phyloP scores from a whole-genome alignment of 352 stramenopile genomes.

The Thraustochytrium striatum region DNA sequence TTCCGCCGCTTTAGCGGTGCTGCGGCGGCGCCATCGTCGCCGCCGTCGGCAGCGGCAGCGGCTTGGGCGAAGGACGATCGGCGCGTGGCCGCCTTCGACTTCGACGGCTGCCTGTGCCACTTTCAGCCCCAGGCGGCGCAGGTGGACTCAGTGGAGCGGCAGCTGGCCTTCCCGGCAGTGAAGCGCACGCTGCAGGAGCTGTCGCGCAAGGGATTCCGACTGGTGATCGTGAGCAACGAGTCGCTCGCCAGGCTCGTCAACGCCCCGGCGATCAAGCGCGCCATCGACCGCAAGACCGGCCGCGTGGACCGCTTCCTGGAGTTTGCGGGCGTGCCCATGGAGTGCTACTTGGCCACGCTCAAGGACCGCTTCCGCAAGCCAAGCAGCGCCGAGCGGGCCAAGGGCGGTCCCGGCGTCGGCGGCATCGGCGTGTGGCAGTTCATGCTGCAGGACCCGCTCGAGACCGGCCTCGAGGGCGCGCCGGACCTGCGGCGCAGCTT shows the following conservation, averaged over 20 bases:
- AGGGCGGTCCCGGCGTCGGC: not conserved
- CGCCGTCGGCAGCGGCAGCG: too few species aligned
- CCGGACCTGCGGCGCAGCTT: not conserved
- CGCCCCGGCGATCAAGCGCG: not conserved
- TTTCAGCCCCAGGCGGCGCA: not conserved
- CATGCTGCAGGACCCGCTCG: conserved; percentile 4
- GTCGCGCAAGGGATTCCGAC: not conserved
- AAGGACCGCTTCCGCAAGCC: conserved; percentile 43
- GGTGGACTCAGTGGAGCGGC: not conserved
- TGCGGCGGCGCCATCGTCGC: too few species aligned
- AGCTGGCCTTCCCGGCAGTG: conserved; percentile 1
- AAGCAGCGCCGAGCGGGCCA: not conserved
- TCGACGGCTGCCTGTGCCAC: conserved; percentile 36
- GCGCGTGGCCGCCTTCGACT: conserved; percentile 45
- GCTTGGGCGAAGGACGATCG: too few species aligned
- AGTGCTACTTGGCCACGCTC: conserved; percentile 40
- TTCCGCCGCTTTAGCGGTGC: too few species aligned
- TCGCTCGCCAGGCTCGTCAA: conserved; percentile 30
- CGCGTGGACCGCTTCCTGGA: conserved; percentile 32
- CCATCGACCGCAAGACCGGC: not conserved
- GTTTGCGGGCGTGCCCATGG: not conserved
- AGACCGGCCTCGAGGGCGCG: not conserved
- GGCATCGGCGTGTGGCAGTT: conserved; percentile 42
- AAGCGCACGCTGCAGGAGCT: conserved; percentile 22
- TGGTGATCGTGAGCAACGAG: conserved; percentile 46